Evolutionary conservation across 169 alveolate genomes (phyloP).

Genomic region (Cryptosporidium felis): DNA sequence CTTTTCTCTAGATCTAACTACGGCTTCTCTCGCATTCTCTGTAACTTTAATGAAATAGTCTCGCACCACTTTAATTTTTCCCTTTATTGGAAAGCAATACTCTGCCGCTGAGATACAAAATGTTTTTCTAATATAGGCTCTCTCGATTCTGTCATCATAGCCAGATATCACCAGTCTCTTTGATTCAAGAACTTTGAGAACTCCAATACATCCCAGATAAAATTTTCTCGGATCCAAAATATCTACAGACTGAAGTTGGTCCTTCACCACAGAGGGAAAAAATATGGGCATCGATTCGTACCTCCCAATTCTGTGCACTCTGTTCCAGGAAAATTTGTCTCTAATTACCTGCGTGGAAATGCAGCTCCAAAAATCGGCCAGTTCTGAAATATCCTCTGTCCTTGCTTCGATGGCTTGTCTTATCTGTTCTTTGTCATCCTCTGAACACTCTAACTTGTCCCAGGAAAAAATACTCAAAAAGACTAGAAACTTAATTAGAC

Average conservation of each 20-base stretch:
- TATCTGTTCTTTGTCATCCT: slow-evolving; percentile 30
- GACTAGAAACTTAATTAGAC: background rate
- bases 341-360: slow-evolving; percentile 52
- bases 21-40: slow-evolving; percentile 11
- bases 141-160: slow-evolving; percentile 23
- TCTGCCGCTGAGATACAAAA: slow-evolving; percentile 70
- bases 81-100: slow-evolving; percentile 60
- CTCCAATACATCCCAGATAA: slow-evolving; percentile 35
- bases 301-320: slow-evolving; percentile 50
- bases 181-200: background rate
- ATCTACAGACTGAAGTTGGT: background rate
- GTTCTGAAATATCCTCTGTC: slow-evolving; percentile 27
- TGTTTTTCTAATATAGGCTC: slow-evolving; percentile 21
- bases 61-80: slow-evolving; percentile 5
- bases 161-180: slow-evolving; percentile 9
- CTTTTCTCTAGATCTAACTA: background rate
- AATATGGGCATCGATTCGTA: slow-evolving; percentile 60
- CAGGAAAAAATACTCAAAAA: background rate
- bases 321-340: slow-evolving; percentile 56
- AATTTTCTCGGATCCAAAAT: slow-evolving; percentile 59
- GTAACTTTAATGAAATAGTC: slow-evolving; percentile 32
- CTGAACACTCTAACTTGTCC: background rate
- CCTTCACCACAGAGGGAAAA: slow-evolving; percentile 5
- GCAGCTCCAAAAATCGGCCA: slow-evolving; percentile 36
- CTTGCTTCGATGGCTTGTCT: slow-evolving; percentile 47